phyloP scores from a whole-genome alignment of 2,329 filamentous ascomycete species.

The Diplodia scrobiculata region DNA sequence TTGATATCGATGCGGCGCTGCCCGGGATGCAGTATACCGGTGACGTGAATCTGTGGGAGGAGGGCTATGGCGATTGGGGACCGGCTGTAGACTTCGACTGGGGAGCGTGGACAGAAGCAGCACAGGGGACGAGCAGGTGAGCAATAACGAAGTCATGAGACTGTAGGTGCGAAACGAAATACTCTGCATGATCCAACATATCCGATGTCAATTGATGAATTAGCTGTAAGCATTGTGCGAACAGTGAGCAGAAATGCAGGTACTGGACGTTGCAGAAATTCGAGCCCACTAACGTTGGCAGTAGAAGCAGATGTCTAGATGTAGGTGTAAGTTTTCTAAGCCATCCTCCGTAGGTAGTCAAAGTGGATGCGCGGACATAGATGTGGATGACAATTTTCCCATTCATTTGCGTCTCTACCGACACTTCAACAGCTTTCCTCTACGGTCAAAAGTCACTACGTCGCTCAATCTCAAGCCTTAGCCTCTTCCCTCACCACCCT shows the following conservation, averaged over 20 bases:
- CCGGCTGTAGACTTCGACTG: conserved; percentile 49
- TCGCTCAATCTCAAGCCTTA: not conserved
- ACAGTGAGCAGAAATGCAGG: not conserved
- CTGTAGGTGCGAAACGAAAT: not conserved
- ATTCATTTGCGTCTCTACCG: no score
- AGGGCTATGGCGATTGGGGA: conserved; percentile 46
- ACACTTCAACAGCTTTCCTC: no score
- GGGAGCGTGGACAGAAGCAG: conserved; percentile 32
- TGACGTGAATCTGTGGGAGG: conserved; percentile 48
- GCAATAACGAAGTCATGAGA: no score
- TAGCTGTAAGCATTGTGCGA: not conserved
- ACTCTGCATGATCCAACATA: not conserved
- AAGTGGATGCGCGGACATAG: no score
- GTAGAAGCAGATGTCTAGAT: no score
- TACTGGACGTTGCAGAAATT: no score
- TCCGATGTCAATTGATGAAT: not conserved
- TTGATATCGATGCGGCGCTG: conserved; percentile 16
- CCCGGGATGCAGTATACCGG: conserved; percentile 35
- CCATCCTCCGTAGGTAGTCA: no score
- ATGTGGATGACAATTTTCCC: no score
- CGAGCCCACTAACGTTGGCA: no score
- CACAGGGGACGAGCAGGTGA: not conserved
- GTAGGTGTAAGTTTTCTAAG: no score
- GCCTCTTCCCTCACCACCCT: conserved; percentile 7
- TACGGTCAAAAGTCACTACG: not conserved